Base-by-base conservation (phyloP, 345 rosid genomes). In the Passiflora organensis region DNA sequence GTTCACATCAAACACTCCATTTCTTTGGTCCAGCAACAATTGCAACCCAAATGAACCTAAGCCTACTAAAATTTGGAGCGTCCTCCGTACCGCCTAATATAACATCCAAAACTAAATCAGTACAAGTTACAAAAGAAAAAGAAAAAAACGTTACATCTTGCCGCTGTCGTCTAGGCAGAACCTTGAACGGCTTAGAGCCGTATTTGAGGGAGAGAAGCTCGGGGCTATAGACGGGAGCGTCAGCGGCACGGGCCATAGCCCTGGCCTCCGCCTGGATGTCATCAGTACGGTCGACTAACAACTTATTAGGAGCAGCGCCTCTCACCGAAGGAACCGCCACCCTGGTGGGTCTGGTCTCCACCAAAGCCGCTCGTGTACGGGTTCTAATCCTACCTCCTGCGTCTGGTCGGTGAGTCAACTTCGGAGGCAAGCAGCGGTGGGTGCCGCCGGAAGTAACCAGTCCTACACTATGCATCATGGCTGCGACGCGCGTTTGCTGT, bases 211-310 rank as follows among this genome's bases (percentile, higher is more conserved):
- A 63, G 34, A 91, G 86, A n/a, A 80, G 76, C 61, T 91, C 82
- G 20, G 98, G 81, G 47, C 73, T 72, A 55, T 88, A 91, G 17
- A 80, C 67, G 32, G 98, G 72, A 22, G 96, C 93, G 65, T 86
- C 82, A 61, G 67, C 79, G 1, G 98, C 96, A 8, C 98, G 95
- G 8, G 80, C 62, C 85, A 91, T 76, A 68, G 98, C 96, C 37
- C 74, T 67, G 12, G 76, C 82, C 78, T 91, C 98, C 1, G 96
- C 95, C 65, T 91, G 95, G 43, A 91, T 69, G 60, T 88, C 89
- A 42, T 81, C 89, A 1, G 88, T 69, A 47, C 89, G 83, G 54
- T 79, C 82, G 0, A 54, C 75, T 61, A 32, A 76, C 8, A 13
- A 13, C 3, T 65, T 51, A 22, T 77, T 48, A 69, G 17, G 37